Evolutionary conservation across 108 stramenopile genomes (phyloP).

Genomic region (Epipyxis sp.): DNA sequence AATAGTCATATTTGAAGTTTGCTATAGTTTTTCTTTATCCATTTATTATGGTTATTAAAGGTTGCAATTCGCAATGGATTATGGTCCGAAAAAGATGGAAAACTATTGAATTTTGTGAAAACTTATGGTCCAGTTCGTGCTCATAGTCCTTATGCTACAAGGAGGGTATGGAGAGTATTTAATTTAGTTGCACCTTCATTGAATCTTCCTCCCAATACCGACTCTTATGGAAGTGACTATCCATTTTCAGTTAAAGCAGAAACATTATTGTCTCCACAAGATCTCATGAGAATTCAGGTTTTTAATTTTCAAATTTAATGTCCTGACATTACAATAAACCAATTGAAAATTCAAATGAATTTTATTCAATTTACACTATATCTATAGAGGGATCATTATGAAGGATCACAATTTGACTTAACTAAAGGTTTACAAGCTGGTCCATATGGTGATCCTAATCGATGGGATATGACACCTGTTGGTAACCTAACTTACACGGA

Average conservation of each 20-base stretch:
- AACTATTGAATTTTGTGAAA: not conserved
- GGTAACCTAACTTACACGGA: not conserved
- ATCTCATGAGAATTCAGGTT: constrained; percentile 58
- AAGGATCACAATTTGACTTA: constrained; percentile 66
- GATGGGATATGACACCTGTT: not conserved
- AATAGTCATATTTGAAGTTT: too few relatives aligned
- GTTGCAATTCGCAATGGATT: constrained; percentile 50
- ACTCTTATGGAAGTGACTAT: constrained; percentile 60
- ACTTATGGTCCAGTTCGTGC: not conserved
- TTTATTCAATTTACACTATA: too few relatives aligned
- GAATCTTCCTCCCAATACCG: not conserved
- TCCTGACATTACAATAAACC: too few relatives aligned
- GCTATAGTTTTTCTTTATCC: too few relatives aligned
- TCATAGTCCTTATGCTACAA: constrained; percentile 53
- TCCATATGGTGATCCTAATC: constrained; percentile 27
- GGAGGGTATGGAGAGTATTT: constrained; percentile 50
- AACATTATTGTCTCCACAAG: constrained; percentile 32
- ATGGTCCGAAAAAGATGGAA: not conserved
- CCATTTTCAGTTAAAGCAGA: constrained; percentile 64
- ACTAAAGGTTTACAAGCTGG: constrained; percentile 45
- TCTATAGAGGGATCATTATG: constrained; percentile 68
- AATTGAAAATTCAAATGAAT: too few relatives aligned
- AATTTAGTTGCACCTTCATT: constrained; percentile 33
- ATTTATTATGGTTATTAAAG: too few relatives aligned
- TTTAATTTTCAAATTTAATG: too few relatives aligned